A percentile compares a stretch with the other conserved stretches of the same genome.
Evolutionary conservation across 768 basidiomycete species (phyloP).

Genomic region (Holtermanniella nyarrowii): DNA sequence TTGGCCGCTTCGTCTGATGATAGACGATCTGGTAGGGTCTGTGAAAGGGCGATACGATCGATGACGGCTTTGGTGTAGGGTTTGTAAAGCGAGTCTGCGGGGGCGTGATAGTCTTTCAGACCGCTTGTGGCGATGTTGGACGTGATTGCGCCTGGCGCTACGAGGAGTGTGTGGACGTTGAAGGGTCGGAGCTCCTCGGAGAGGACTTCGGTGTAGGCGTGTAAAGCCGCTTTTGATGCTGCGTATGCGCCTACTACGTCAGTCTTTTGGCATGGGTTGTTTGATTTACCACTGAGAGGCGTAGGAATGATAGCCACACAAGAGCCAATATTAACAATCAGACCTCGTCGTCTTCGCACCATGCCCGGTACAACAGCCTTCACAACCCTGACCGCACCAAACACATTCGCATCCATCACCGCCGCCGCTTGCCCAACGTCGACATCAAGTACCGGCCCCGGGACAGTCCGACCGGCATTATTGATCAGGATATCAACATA

Average conservation of each 20-base stretch:
- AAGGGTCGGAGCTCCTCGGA: neutral
- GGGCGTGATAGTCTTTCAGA: neutral
- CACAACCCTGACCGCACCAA: neutral
- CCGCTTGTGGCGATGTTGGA: constrained; percentile 1
- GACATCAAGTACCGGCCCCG: constrained; percentile 1
- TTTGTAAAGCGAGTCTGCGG: neutral
- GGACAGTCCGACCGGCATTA: constrained; percentile 3
- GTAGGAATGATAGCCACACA: neutral
- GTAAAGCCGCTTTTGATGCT: constrained; percentile 1
- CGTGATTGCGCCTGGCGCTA: neutral
- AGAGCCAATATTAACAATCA: constrained; percentile 1
- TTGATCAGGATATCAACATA: constrained; percentile 6
- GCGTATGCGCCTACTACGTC: neutral
- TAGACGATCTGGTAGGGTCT: neutral
- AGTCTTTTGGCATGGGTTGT: no score
- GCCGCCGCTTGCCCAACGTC: neutral
- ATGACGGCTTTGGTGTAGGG: neutral
- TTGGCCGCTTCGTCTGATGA: neutral
- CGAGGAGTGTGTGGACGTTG: neutral
- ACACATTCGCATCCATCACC: neutral
- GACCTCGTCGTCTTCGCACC: neutral
- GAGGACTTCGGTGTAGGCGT: neutral
- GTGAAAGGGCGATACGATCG: neutral
- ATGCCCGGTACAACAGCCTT: constrained; percentile 1
- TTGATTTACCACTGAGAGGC: neutral